Evolutionary conservation across 2,329 filamentous ascomycete species (phyloP), one percentile per base, ranked within the genome.

Genomic region (Dactylellina sp.): DNA sequence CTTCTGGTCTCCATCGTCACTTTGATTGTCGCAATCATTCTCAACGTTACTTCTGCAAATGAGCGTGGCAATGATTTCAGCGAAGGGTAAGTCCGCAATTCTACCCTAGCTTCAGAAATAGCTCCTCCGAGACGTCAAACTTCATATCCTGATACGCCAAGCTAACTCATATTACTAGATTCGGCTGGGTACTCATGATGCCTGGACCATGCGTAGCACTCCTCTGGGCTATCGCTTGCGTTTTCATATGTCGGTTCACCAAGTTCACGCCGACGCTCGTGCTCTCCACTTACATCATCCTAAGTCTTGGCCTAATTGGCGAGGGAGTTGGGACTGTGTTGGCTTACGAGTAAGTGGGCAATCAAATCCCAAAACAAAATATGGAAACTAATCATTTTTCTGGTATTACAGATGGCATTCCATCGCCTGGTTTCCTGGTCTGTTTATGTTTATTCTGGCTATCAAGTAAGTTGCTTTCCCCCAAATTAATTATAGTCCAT

Each of bases 1-100:
- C 35, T 65, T 9, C 1, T 65, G 2, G 14, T 47, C 11, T 60
- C 60, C 1, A 44, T 64, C 24, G 39, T 65, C 14, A 61, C 61
- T 14, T 24, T 72, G 14, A 37, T 72, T 9, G 39, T 65, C 1
- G 9, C 53, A 0, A 55, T 72, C 37, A 60, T 72, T 28, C 57
- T 72, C 53, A 72, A 72, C n/a, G 44, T 64, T 37, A 65, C 61
- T 1, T 55, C 49, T n/a, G 68, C 68, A 22, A 72, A 72, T 28
- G 46, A 72, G 16, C 46, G 53, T 2, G 53, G 18, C 1, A 72
- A 72, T 44, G 68, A 72, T 20, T 64, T 60, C 28, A 60, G 60
- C 2, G 53, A 60, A 49, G 60, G 68, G 68, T 72, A 44, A 47
- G 47, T 40, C n/a, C 14, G 32, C 39, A 7, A 9, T 22, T n/a